Evolutionary conservation across 306 rosid species (phyloP), one percentile per base, ranked within the genome.

Genomic region (Cucumis cinereus): DNA sequence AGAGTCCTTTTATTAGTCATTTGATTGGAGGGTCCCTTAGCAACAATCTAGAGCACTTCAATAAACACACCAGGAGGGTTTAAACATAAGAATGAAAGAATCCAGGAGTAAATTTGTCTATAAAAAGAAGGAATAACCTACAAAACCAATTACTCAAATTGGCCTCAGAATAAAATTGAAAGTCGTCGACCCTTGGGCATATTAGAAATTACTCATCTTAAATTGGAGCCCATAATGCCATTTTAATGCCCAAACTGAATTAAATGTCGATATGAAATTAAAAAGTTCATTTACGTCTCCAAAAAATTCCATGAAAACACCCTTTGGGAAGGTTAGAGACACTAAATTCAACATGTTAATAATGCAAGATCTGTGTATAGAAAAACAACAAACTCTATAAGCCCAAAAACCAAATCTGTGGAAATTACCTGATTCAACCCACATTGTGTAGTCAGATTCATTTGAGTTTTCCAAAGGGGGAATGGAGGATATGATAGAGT

Each of bases 401-500:
- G 47, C 76, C 10, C 43, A 33, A 69, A 73, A 63, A 78, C 66
- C 20, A 53, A 72, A 73, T 58, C 55, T 79, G 68, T 35, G 23
- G 55, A 78, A 56, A 85, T 83, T 78, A 91, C 96, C 91, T 85
- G 96, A 82, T 78, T 62, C 79, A 79, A 84, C 81, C 97, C 97
- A 94, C 91, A 89, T 85, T 41, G 91, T 89, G n/a, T 71, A 45
- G 80, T 81, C 85, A 56, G 88, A 84, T 57, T 83, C 83, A 73
- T 80, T 88, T 3, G 82, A 83, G 79, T 79, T 81, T 83, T 85
- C 90, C 79, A 82, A 66, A 69, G 85, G 74, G 14, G 93, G 89
- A 22, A 89, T 78, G 54, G 64, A 84, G 16, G 90, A 89, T 69
- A 94, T 61, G 64, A 81, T 66, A 77, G 81, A 89, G 83, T 92